These are phyloP conservation scores for Pleurotus salmoneostramineus DNA, from an alignment of 768 basidiomycete species.

Conservation along the genomic window DNA sequence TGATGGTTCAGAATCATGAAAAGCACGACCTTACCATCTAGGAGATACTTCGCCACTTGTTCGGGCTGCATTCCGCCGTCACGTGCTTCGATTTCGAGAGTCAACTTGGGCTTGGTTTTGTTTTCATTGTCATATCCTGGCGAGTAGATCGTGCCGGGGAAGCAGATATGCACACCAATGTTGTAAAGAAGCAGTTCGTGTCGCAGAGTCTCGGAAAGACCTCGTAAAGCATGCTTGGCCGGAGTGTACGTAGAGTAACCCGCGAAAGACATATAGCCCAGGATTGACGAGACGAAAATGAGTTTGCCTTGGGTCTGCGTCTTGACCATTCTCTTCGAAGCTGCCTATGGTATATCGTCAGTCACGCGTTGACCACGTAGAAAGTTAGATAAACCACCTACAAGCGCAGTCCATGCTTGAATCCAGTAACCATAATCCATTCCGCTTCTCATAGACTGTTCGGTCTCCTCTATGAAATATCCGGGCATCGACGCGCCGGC, in stretches of 20 bases:
- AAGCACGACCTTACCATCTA: slow-evolving; percentile 34
- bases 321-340: slow-evolving; percentile 50
- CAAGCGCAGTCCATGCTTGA: slow-evolving; percentile 52
- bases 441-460: slow-evolving; percentile 45
- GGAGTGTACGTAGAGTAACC: slow-evolving; percentile 70
- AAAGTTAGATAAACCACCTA: slow-evolving; percentile 19
- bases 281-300: slow-evolving; percentile 57
- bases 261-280: slow-evolving; percentile 57
- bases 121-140: slow-evolving; percentile 66
- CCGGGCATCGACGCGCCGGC: slow-evolving; percentile 62
- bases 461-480: slow-evolving; percentile 54
- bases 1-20: background rate
- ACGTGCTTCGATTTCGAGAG: slow-evolving; percentile 62
- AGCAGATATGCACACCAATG: slow-evolving; percentile 62
- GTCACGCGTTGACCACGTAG: background rate
- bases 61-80: slow-evolving; percentile 55
- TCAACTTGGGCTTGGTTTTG: slow-evolving; percentile 60
- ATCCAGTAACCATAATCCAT: slow-evolving; percentile 57
- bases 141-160: slow-evolving; percentile 64
- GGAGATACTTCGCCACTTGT: slow-evolving; percentile 42
- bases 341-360: slow-evolving; percentile 35
- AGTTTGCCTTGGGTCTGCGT: slow-evolving; percentile 49
- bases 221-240: slow-evolving; percentile 72
- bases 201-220: slow-evolving; percentile 66
- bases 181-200: slow-evolving; percentile 63